Evolutionary conservation across 1,284 basidiomycete genomes (phyloP), one percentile per base, ranked within the genome.

Genomic region (Mrakiaceae sp.): DNA sequence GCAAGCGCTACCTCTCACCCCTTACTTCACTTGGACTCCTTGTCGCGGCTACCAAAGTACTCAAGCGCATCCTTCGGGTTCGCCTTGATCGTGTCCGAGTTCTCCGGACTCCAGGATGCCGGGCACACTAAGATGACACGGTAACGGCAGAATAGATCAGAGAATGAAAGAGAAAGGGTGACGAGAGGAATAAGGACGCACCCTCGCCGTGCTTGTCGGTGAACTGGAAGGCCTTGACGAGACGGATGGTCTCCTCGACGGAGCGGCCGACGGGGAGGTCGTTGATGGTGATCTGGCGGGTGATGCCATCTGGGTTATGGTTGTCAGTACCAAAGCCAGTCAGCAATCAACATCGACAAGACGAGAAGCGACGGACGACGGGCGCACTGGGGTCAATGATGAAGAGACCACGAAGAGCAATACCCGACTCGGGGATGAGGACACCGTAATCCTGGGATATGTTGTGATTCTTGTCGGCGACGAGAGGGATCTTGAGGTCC

Each of bases 261-360:
- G 88, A 90, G 67, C 90, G 60, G 50, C 90, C 90, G 66, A 93
- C 90, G 44, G 90, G 88, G 63, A 92, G 82, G 76, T 94, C 90
- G 74, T 93, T 93, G 69, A 94, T 79, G 54, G 88, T 90, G 70
- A 87, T 86, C 79, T 90, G 88, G 68, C 87, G 85, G 50, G 66
- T 56, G 47, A 58, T 60, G 11, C 58, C 56, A 1, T 67, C 27
- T 27, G 27, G 90, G 89, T 75, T 93, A 11, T n/a, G 3, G 27
- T 11, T 8, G 8, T 54, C 12, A 54, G 52, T 12, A 11, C 12
- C 8, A 3, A 5, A 7, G 12, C 12, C 42, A 8, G 3, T 6
- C n/a, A 9, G 52, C 8, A 54, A 9, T 3, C 8, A 53, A 53
- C 51, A n/a, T 7, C 27, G 11, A 54, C 27, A 54, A 54, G 8